Base-by-base conservation (phyloP, 495 filamentous ascomycete genomes). In the Extremus antarcticus region DNA sequence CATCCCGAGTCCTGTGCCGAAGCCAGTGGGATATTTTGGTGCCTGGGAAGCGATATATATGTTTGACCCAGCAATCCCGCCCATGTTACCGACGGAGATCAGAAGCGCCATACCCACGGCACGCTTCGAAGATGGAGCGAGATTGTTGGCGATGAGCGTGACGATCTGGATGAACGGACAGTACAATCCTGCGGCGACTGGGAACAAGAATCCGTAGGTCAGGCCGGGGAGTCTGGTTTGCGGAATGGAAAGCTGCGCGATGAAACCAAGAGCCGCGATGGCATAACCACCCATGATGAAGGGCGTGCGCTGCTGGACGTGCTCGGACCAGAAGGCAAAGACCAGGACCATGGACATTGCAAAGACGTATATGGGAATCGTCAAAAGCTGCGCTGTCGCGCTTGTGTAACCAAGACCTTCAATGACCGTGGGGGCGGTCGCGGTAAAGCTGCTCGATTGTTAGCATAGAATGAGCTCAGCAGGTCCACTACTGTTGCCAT, bases 91-190 rank as follows among this genome's bases (percentile, higher is more conserved):
- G 19, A 17, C 41, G 4, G 85, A 85, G 55, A 91, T 89, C 24
- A 86, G 81, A 2, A 90, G 68, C 0, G 85, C 87, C 78, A 89
- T 86, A 0, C 81, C 87, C 2, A 79, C 80, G 3, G 79, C 77
- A 0, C 86, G 73, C 65, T 90, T 90, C 43, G 84, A 84, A 51
- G 75, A 77, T 0, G 85, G 85, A 0, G 82, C 76, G 16, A 90
- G 71, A 61, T 90, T 89, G 64, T 82, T 86, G 11, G 71, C 75
- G 11, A 85, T 66, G 85, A 85, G 90, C 9, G 79, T 77, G 53
- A 90, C 76, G 47, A 83, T 79, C 1, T 82, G 82, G 0, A 87
- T 84, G 23, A 83, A 78, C 0, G 75, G 73, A 0, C 77, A 74
- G 56, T 78, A 85, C 56, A 79, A 73, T 50, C 82, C 84, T 38